These are phyloP conservation scores for Lecanosticta acicola DNA, from an alignment of 2,329 filamentous ascomycete genomes.

Conservation along the genomic window DNA sequence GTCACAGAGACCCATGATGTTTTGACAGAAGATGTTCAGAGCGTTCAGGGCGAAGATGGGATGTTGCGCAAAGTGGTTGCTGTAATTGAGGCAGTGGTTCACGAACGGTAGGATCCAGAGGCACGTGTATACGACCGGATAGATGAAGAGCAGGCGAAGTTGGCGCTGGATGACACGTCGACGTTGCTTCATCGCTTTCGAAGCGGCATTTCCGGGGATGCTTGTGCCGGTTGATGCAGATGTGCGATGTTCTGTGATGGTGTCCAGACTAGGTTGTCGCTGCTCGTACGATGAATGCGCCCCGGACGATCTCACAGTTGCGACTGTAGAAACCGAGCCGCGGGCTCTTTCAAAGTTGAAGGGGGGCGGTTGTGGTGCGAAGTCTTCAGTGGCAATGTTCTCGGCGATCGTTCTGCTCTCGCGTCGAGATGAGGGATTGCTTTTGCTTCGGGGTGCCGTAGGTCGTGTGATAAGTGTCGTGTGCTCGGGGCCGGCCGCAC, in stretches of 20 bases:
- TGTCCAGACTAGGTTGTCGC: conserved; percentile 13
- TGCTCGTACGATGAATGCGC: conserved; percentile 7
- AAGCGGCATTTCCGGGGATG: conserved; percentile 12
- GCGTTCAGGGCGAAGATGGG: conserved; percentile 55
- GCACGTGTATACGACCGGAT: conserved; percentile 65
- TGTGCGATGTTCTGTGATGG: conserved; percentile 22
- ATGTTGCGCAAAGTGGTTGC: conserved; percentile 45
- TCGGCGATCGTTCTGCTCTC: conserved; percentile 24
- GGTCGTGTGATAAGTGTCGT: conserved; percentile 5
- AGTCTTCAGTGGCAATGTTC: conserved; percentile 23
- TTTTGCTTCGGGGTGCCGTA: conserved; percentile 12
- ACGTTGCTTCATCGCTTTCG: conserved; percentile 14
- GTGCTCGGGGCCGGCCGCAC: conserved; percentile 1
- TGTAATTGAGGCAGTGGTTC: conserved; percentile 57
- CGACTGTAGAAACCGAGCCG: conserved; percentile 22
- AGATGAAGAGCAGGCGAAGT: conserved; percentile 67
- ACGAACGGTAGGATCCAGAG: conserved; percentile 70
- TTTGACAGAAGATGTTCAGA: conserved; percentile 53
- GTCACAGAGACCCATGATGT: conserved; percentile 62
- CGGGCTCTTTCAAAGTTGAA: conserved; percentile 8
- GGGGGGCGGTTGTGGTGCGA: conserved; percentile 15
- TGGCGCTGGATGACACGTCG: conserved; percentile 42
- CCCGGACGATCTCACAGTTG: conserved; percentile 17
- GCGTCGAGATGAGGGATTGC: conserved; percentile 25
- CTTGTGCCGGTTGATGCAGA: conserved; percentile 1